A percentile compares a stretch with the other conserved stretches of the same genome.
phyloP scores from a whole-genome alignment of 495 filamentous ascomycete genomes.

The Tetracladium marchalianum region DNA sequence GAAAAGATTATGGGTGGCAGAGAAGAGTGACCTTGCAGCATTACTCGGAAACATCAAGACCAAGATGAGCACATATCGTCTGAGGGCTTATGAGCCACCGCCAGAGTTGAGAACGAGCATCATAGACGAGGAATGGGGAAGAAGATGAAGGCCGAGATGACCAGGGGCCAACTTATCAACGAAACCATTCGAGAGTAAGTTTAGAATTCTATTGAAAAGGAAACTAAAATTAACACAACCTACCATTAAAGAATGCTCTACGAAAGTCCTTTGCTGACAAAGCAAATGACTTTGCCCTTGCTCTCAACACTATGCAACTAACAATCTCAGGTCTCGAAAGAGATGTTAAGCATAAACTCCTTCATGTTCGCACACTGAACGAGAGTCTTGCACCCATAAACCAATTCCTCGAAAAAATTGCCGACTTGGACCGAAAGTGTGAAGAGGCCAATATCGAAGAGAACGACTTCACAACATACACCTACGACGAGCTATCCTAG shows the following conservation, averaged over 20 bases:
- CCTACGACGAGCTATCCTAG: slow-evolving; percentile 93
- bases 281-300: slow-evolving; percentile 92
- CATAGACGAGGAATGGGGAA: slow-evolving; percentile 74
- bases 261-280: slow-evolving; percentile 88
- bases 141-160: slow-evolving; percentile 72
- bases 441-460: slow-evolving; percentile 96
- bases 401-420: slow-evolving; percentile 75
- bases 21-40: slow-evolving; percentile 90
- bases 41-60: slow-evolving; percentile 98
- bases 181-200: slow-evolving; percentile 88
- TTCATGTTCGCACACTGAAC: slow-evolving; percentile 71
- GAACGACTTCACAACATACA: slow-evolving; percentile 97
- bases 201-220: neutral
- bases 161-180: slow-evolving; percentile 85
- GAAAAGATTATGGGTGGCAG: slow-evolving; percentile 92
- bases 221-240: neutral
- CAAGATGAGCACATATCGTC: slow-evolving; percentile 86
- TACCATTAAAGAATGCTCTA: slow-evolving; percentile 89
- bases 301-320: slow-evolving; percentile 84
- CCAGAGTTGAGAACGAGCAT: slow-evolving; percentile 66
- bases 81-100: slow-evolving; percentile 86
- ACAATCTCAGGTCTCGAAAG: slow-evolving; percentile 92
- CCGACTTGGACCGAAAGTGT: slow-evolving; percentile 74
- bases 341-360: slow-evolving; percentile 86
- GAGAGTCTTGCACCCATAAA: slow-evolving; percentile 79